Conservation (phyloP, 2,329 filamentous ascomycete genomes). For the Fusarium secorum region DNA sequence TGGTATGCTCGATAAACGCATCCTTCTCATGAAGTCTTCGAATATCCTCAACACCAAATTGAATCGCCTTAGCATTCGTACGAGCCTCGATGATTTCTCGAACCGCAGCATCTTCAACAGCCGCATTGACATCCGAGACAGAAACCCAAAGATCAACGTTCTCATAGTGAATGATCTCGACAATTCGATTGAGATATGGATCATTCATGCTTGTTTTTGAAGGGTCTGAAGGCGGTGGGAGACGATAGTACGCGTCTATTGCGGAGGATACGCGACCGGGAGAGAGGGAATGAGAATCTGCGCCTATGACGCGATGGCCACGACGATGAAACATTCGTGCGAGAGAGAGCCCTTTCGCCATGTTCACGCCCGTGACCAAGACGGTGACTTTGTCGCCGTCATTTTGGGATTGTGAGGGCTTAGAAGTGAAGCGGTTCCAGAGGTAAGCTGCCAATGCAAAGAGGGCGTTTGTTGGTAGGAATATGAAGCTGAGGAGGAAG, state of each 20-base stretch:
- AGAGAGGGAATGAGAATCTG: constrained; percentile 65
- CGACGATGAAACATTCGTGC: constrained; percentile 70
- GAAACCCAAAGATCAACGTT: constrained; percentile 76
- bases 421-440: neutral
- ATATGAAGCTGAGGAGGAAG: constrained; percentile 18
- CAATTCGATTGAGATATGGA: constrained; percentile 63
- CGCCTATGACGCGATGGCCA: constrained; percentile 76
- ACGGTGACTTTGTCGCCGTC: constrained; percentile 54
- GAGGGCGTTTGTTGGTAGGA: neutral
- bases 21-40: constrained; percentile 70
- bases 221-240: constrained; percentile 44
- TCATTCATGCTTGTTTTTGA: constrained; percentile 40
- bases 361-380: constrained; percentile 76
- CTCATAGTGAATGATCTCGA: constrained; percentile 67
- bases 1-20: constrained; percentile 67
- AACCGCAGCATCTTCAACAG: constrained; percentile 71
- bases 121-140: constrained; percentile 73
- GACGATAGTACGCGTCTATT: constrained; percentile 61
- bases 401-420: neutral
- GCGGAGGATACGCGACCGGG: constrained; percentile 66
- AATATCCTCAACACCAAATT: constrained; percentile 66
- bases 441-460: constrained; percentile 16
- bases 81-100: constrained; percentile 66
- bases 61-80: constrained; percentile 68
- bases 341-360: constrained; percentile 73